Evolutionary conservation across 148 eudicot species (phyloP).

Genomic region (Nyssa sinensis): DNA sequence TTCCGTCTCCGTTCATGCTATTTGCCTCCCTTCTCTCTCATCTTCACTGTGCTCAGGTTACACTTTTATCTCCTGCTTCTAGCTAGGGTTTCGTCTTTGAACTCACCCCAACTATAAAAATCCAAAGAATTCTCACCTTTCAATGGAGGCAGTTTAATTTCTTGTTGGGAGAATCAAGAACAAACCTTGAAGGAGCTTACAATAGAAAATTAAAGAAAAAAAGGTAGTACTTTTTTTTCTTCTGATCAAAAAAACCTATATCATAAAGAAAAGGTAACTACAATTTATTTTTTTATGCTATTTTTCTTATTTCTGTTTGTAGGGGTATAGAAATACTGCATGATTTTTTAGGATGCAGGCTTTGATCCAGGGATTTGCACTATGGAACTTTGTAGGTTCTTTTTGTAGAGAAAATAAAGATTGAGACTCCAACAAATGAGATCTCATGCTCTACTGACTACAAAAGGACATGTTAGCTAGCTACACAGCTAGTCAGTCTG

Average conservation of each 20-base stretch:
- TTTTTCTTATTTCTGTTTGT: not conserved
- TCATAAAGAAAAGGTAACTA: not conserved
- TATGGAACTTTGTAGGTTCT: not conserved
- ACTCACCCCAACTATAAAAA: not conserved
- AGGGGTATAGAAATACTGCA: too few relatives aligned
- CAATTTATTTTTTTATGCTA: not conserved
- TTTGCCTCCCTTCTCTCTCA: not conserved
- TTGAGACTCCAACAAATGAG: not conserved
- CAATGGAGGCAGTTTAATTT: not conserved
- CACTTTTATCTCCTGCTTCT: conserved; percentile 16
- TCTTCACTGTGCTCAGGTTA: too few relatives aligned
- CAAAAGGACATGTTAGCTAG: too few relatives aligned
- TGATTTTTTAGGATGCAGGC: not conserved
- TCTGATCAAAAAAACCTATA: not conserved
- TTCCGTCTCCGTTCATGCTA: too few relatives aligned
- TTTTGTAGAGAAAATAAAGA: too few relatives aligned
- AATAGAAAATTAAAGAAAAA: not conserved
- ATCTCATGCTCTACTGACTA: not conserved
- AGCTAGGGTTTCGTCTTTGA: conserved; percentile 18
- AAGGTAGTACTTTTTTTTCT: not conserved
- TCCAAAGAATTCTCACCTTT: not conserved
- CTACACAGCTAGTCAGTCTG: too few relatives aligned
- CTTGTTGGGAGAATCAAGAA: not conserved
- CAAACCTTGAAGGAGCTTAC: conserved; percentile 3
- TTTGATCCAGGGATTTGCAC: not conserved